Evolutionary conservation across 2,329 filamentous ascomycete species (phyloP).

Genomic region (Bipolaris cookei): DNA sequence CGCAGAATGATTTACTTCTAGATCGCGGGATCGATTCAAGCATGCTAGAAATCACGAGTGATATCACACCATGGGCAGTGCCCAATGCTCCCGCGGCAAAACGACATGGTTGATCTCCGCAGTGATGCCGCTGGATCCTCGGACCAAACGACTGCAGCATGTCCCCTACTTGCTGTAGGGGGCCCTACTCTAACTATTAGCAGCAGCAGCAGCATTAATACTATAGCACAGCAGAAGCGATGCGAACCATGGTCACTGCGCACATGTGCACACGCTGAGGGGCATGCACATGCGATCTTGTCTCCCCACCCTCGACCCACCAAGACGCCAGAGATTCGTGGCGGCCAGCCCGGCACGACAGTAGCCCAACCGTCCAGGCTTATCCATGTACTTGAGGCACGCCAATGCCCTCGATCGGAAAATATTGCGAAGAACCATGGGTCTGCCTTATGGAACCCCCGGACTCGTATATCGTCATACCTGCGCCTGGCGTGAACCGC

Average conservation of each 20-base stretch:
- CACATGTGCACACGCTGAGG: background rate
- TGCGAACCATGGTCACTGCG: constrained; percentile 1
- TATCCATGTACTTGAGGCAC: constrained; percentile 18
- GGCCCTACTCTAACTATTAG: background rate
- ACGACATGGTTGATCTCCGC: background rate
- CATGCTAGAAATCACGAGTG: constrained; percentile 7
- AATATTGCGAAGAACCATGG: constrained; percentile 19
- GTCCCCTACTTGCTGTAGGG: background rate
- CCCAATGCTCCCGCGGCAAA: constrained; percentile 5
- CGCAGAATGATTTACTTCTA: background rate
- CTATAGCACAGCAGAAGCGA: too few species aligned
- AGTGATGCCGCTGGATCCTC: background rate
- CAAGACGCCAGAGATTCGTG: constrained; percentile 11
- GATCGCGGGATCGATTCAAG: constrained; percentile 10
- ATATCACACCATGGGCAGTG: background rate
- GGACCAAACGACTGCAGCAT: background rate
- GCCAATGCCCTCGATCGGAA: constrained; percentile 18
- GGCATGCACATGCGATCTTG: constrained; percentile 1
- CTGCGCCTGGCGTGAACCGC: constrained; percentile 14
- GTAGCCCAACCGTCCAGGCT: constrained; percentile 3
- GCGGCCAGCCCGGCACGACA: constrained; percentile 4
- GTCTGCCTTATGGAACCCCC: constrained; percentile 9
- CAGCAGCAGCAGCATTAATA: background rate
- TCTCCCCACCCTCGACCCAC: constrained; percentile 23
- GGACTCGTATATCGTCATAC: constrained; percentile 6